These are phyloP conservation scores for Venturia aucupariae DNA, from an alignment of 2,329 filamentous ascomycete genomes.

Conservation along the genomic window DNA sequence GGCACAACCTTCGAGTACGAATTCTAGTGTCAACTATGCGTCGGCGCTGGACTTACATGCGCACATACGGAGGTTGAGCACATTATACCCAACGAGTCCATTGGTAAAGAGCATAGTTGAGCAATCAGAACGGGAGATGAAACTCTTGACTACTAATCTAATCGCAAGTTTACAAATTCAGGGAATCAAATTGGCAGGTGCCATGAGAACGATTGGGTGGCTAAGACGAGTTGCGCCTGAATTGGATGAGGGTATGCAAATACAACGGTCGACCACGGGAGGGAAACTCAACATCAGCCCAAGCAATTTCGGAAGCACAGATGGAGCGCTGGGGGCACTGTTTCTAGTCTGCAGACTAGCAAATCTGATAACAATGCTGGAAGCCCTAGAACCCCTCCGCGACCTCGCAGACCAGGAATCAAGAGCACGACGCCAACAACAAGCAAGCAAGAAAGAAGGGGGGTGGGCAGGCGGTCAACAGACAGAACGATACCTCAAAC, in stretches of 20 bases:
- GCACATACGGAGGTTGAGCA: constrained; percentile 81
- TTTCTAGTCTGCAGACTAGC: constrained; percentile 81
- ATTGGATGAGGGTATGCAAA: constrained; percentile 43
- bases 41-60: constrained; percentile 84
- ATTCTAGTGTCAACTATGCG: constrained; percentile 63
- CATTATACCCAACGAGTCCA: constrained; percentile 69
- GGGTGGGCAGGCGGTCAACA: constrained; percentile 66
- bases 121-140: constrained; percentile 81
- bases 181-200: constrained; percentile 76
- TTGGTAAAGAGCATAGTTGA: constrained; percentile 62
- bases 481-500: constrained; percentile 86
- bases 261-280: constrained; percentile 26
- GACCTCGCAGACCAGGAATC: constrained; percentile 82
- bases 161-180: constrained; percentile 68
- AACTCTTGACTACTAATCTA: constrained; percentile 76
- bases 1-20: constrained; percentile 21
- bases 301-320: constrained; percentile 17
- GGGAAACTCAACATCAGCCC: constrained; percentile 20
- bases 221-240: constrained; percentile 80
- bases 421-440: constrained; percentile 16
- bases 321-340: constrained; percentile 68
- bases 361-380: constrained; percentile 69
- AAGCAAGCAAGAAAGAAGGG: constrained; percentile 19
- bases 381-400: constrained; percentile 73
- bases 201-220: constrained; percentile 86